Evolutionary conservation across 345 rosid species (phyloP), one percentile per base, ranked within the genome.

Genomic region (Limnanthes douglasii): DNA sequence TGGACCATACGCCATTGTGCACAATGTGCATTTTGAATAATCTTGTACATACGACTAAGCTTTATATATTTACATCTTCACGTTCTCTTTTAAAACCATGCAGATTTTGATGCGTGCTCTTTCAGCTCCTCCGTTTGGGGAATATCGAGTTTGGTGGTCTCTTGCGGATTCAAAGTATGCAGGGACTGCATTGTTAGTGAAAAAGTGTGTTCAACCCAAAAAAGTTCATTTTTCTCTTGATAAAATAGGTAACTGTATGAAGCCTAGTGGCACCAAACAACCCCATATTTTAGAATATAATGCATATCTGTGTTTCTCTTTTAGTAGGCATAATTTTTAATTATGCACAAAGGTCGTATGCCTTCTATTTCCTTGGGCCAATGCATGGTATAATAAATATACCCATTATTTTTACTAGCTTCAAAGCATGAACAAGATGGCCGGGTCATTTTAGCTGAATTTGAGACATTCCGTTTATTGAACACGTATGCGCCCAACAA

Each of bases 141-240:
- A 68, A 31, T 90, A 77, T 61, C 68, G 41, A 17, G 55, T 69
- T 61, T 90, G 98, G 96, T 90, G 96, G 98, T 84, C 96, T 46
- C 92, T 84, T n/a, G 74, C 84, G 13, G 94, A 90, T 31, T 73
- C 86, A 0, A 90, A 90, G 64, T 84, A 90, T 63, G 98, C 98
- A 9, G 95, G 98, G 61, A 90, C 95, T 36, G 98, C 92, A 15
- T 63, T 90, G 56, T 51, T 90, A 15, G 69, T 80, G 20, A 90
- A 84, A 66, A 90, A 80, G 51, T 80, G 85, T 62, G 69, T 49
- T 50, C 69, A 48, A 34, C 92, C 84, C 3, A 33, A 32, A 11
- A 80, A 54, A 45, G 78, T 90, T 40, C 68, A 64, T 50, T 90
- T 84, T 53, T 68, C 72, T 40, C 75, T 90, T 2, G 85, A 84